phyloP scores from a whole-genome alignment of 495 filamentous ascomycete species.

The Neurospora sp. region DNA sequence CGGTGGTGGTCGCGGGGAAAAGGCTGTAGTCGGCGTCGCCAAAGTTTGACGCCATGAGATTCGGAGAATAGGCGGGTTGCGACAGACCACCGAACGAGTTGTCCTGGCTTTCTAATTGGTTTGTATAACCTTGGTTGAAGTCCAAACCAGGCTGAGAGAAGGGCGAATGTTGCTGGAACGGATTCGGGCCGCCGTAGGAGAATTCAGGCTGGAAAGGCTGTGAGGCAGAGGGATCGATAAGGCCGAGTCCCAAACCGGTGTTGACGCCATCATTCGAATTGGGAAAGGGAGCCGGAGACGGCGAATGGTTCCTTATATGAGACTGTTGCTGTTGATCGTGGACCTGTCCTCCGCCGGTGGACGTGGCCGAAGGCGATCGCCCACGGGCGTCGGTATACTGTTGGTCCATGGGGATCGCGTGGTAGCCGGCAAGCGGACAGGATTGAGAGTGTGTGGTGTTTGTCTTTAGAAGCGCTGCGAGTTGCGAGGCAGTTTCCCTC shows the following conservation, averaged over 20 bases:
- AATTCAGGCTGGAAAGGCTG: conserved; percentile 30
- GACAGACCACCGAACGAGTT: conserved; percentile 19
- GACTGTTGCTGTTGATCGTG: conserved; percentile 25
- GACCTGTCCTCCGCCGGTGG: conserved; percentile 19
- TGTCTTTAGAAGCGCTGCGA: conserved; percentile 27
- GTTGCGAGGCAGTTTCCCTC: conserved; percentile 20
- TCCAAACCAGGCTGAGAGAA: conserved; percentile 28
- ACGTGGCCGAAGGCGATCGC: conserved; percentile 35
- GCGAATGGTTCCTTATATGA: conserved; percentile 45
- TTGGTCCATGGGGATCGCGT: conserved; percentile 32
- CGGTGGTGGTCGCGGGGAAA: conserved; percentile 32
- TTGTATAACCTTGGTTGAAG: conserved; percentile 29
- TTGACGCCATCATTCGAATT: conserved; percentile 29
- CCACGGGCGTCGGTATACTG: conserved; percentile 35
- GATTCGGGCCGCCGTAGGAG: conserved; percentile 18
- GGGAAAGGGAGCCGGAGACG: conserved; percentile 37
- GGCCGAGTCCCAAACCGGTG: conserved; percentile 37
- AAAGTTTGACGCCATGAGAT: conserved; percentile 33
- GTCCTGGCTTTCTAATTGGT: conserved; percentile 25
- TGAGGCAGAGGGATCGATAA: conserved; percentile 28
- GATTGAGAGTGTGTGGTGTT: conserved; percentile 18
- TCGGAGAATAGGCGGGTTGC: conserved; percentile 17
- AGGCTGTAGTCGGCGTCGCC: conserved; percentile 43
- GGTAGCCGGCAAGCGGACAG: conserved; percentile 6
- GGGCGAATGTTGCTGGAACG: conserved; percentile 20